phyloP scores from a whole-genome alignment of 768 basidiomycete species.

The Boletus pseudo-olivaceus region DNA sequence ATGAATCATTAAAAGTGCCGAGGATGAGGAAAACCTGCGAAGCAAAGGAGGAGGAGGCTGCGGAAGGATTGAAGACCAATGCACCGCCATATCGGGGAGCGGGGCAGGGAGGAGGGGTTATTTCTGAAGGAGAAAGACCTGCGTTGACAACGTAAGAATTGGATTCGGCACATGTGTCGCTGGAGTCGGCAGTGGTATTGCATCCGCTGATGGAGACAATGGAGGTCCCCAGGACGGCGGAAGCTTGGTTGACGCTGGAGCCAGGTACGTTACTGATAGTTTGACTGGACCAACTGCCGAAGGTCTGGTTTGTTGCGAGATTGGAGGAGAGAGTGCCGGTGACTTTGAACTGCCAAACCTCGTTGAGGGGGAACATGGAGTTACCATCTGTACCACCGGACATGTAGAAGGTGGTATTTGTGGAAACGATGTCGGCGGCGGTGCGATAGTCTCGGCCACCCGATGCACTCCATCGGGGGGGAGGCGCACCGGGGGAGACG shows the following conservation, averaged over 20 bases:
- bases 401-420: slow-evolving; percentile 72
- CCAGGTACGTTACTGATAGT: slow-evolving; percentile 35
- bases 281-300: slow-evolving; percentile 59
- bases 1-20: slow-evolving; percentile 59
- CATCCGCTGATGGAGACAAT: slow-evolving; percentile 65
- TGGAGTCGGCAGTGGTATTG: slow-evolving; percentile 36
- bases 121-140: slow-evolving; percentile 27
- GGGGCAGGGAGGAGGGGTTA: slow-evolving; percentile 51
- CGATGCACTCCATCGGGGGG: slow-evolving; percentile 65
- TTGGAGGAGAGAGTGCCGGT: slow-evolving; percentile 74
- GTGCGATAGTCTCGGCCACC: slow-evolving; percentile 71
- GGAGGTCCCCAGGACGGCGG: slow-evolving; percentile 51
- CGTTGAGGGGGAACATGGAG: slow-evolving; percentile 47
- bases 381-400: slow-evolving; percentile 63
- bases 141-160: slow-evolving; percentile 51
- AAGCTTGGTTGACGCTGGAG: slow-evolving; percentile 46
- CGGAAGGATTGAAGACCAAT: slow-evolving; percentile 52
- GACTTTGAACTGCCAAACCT: slow-evolving; percentile 68
- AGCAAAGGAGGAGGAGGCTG: slow-evolving; percentile 46
- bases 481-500: slow-evolving; percentile 51
- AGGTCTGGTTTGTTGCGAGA: slow-evolving; percentile 40
- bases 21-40: slow-evolving; percentile 69
- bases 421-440: slow-evolving; percentile 18
- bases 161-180: slow-evolving; percentile 54
- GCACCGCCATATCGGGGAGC: slow-evolving; percentile 62